Evolutionary conservation across 2,329 filamentous ascomycete species (phyloP).

Genomic region (Ophiocordyceps australis): DNA sequence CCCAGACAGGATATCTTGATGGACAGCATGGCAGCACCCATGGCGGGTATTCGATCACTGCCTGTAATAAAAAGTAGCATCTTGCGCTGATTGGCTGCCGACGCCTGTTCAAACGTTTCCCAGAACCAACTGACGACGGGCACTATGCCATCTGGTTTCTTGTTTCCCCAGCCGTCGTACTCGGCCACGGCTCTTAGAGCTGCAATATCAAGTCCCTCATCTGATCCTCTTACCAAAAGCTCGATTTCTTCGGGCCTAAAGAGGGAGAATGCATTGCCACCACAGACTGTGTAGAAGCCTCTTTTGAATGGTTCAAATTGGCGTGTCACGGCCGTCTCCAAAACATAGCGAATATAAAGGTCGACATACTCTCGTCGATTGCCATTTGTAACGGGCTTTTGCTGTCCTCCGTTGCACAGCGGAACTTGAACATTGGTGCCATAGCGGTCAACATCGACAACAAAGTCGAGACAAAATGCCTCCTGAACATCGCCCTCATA

Average conservation of each 20-base stretch:
- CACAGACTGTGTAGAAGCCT: constrained; percentile 84
- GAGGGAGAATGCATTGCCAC: constrained; percentile 70
- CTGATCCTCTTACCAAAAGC: constrained; percentile 66
- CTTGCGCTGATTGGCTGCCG: constrained; percentile 52
- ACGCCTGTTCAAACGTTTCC: constrained; percentile 54
- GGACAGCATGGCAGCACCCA: constrained; percentile 61
- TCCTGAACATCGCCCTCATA: constrained; percentile 70
- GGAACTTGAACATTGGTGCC: constrained; percentile 48
- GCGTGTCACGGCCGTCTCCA: constrained; percentile 59
- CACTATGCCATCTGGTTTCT: constrained; percentile 37
- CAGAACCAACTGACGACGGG: constrained; percentile 74
- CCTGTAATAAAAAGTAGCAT: constrained; percentile 78
- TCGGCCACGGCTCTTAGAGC: constrained; percentile 59
- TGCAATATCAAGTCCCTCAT: constrained; percentile 63
- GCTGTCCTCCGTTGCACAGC: constrained; percentile 57
- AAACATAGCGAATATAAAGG: constrained; percentile 60
- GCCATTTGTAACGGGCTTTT: constrained; percentile 58
- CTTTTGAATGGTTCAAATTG: constrained; percentile 91
- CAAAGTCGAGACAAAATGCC: constrained; percentile 69
- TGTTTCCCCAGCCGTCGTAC: constrained; percentile 62
- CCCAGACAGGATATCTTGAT: constrained; percentile 64
- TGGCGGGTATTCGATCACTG: constrained; percentile 77
- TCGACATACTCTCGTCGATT: constrained; percentile 81
- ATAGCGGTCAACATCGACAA: constrained; percentile 60
- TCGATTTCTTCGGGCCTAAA: constrained; percentile 89